Percentiles rank a stretch among this genome's conserved stretches.
phyloP scores from a whole-genome alignment of 495 filamentous ascomycete genomes.

The Neurospora cerealis region DNA sequence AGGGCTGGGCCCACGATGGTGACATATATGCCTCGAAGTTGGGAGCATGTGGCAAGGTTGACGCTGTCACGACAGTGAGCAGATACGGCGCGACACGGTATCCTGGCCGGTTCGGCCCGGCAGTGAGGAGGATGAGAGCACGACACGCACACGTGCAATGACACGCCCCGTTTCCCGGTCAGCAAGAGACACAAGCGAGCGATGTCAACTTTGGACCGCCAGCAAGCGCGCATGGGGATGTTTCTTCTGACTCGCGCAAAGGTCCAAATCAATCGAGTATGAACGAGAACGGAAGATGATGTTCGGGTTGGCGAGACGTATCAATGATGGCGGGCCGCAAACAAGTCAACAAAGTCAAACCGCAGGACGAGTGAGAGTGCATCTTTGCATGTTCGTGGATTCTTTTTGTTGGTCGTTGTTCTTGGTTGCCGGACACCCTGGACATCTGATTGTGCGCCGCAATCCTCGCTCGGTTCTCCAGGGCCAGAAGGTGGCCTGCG shows the following conservation, averaged over 20 bases:
- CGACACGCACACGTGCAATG: neutral
- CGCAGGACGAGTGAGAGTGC: neutral
- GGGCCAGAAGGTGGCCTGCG: neutral
- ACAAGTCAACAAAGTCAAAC: neutral
- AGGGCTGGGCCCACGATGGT: conserved; percentile 15
- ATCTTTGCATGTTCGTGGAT: neutral
- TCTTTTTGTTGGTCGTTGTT: neutral
- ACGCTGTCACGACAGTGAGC: conserved; percentile 14
- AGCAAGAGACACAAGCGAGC: neutral
- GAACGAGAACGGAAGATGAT: neutral
- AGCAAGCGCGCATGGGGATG: neutral
- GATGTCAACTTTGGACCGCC: neutral
- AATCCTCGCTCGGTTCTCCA: neutral
- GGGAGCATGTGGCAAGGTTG: conserved; percentile 19
- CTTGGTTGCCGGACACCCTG: neutral
- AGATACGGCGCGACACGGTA: neutral
- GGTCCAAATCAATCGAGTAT: neutral
- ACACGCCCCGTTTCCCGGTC: neutral
- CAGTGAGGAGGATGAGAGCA: neutral
- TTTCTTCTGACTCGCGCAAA: neutral
- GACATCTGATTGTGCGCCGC: neutral
- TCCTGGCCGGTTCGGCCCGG: neutral
- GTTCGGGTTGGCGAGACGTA: neutral
- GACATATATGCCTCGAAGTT: conserved; percentile 18
- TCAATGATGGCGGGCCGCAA: neutral